phyloP scores from a whole-genome alignment of 2,329 filamentous ascomycete species.

The Sordariomycetes sp. region DNA sequence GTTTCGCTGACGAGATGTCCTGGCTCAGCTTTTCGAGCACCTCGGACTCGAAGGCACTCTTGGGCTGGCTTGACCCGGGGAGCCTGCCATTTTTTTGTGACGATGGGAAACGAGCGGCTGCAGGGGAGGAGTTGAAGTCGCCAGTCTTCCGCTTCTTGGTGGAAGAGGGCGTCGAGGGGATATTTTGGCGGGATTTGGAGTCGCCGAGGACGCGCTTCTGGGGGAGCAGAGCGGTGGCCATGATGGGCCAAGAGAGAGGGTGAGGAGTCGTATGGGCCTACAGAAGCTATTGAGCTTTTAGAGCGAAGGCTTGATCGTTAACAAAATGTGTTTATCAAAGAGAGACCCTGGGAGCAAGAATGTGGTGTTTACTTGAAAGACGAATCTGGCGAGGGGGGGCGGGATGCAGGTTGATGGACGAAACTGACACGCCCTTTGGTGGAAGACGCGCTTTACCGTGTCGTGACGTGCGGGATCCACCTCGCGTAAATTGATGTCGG shows the following conservation, averaged over 20 bases:
- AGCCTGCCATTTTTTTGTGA: slow-evolving; percentile 53
- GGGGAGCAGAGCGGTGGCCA: slow-evolving; percentile 44
- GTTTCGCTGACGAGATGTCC: slow-evolving; percentile 77
- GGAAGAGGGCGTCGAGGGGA: slow-evolving; percentile 44
- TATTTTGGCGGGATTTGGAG: slow-evolving; percentile 54
- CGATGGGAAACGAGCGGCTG: slow-evolving; percentile 45
- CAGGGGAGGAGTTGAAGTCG: slow-evolving; percentile 42
- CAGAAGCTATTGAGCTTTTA: no score
- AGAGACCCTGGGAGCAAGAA: neutral
- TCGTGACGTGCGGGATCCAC: slow-evolving; percentile 6
- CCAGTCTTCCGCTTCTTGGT: slow-evolving; percentile 83
- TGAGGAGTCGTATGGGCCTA: neutral
- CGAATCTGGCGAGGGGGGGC: neutral
- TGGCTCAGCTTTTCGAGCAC: slow-evolving; percentile 94
- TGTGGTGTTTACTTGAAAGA: neutral
- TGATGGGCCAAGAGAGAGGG: slow-evolving; percentile 14
- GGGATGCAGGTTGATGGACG: neutral
- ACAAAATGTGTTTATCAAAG: neutral
- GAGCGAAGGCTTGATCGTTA: neutral
- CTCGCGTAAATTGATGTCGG: slow-evolving; percentile 4
- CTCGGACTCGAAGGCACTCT: slow-evolving; percentile 88
- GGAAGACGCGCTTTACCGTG: slow-evolving; percentile 7
- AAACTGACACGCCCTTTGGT: slow-evolving; percentile 2
- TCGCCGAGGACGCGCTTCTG: slow-evolving; percentile 69
- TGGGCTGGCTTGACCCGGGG: slow-evolving; percentile 55